Percentiles rank a stretch among this genome's conserved stretches.
These are phyloP conservation scores for Chytriomyces sp. DNA, from an alignment of 192 early-diverging fungal species.

Conservation along the genomic window DNA sequence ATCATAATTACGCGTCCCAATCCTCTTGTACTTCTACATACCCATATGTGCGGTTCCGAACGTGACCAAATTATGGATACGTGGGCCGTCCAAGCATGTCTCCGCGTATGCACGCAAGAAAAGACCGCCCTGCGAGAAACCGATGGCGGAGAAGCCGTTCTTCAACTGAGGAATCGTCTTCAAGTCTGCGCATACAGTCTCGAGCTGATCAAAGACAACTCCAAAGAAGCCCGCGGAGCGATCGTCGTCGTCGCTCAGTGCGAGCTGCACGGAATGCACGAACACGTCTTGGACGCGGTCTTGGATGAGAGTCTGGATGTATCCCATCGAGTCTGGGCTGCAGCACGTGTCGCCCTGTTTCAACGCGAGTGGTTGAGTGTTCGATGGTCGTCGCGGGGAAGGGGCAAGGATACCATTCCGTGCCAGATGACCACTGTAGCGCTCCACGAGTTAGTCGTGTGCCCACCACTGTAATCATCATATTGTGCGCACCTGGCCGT, in stretches of 20 bases:
- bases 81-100: slow-evolving; percentile 64
- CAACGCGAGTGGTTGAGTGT: not conserved
- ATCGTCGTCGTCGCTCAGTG: slow-evolving; percentile 68
- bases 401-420: not conserved
- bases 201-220: slow-evolving; percentile 75
- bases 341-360: slow-evolving; percentile 38
- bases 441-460: too few relatives aligned
- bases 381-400: not conserved
- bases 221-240: slow-evolving; percentile 85
- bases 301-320: slow-evolving; percentile 14
- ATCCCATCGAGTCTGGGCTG: slow-evolving; percentile 58
- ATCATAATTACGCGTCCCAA: too few relatives aligned
- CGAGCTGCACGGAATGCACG: slow-evolving; percentile 78
- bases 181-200: slow-evolving; percentile 73
- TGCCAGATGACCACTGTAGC: not conserved
- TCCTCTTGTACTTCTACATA: too few relatives aligned
- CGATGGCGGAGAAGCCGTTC: slow-evolving; percentile 84
- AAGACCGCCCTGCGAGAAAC: slow-evolving; percentile 86
- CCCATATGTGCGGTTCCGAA: slow-evolving; percentile 68
- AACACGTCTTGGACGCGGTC: slow-evolving; percentile 57
- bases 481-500: too few relatives aligned
- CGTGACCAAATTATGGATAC: slow-evolving; percentile 77
- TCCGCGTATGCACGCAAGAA: slow-evolving; percentile 80
- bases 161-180: slow-evolving; percentile 59
- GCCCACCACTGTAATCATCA: too few relatives aligned